phyloP scores from a whole-genome alignment of 2,329 filamentous ascomycete species.

The Colletotrichum cordylinicola region DNA sequence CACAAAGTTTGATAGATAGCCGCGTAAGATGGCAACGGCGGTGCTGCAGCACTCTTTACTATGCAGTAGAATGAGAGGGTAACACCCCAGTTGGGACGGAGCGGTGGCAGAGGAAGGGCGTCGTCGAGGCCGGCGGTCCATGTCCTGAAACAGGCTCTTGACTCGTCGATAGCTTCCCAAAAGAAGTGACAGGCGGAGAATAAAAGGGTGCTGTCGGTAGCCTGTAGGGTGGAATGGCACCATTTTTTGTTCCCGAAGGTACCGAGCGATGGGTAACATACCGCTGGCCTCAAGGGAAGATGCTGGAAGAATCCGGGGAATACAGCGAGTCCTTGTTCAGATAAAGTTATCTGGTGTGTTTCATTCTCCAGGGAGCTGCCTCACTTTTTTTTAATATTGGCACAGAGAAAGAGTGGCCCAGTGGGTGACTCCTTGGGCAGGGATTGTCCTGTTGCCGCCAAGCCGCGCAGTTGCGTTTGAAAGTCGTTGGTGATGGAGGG shows the following conservation, averaged over 20 bases:
- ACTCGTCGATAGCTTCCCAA: neutral
- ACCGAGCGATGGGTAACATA: neutral
- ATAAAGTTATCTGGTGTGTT: slow-evolving; percentile 20
- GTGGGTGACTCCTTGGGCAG: neutral
- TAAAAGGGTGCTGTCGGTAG: neutral
- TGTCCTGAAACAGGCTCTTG: slow-evolving; percentile 16
- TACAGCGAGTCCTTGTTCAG: slow-evolving; percentile 11
- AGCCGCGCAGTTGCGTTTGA: neutral
- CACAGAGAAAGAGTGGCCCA: neutral
- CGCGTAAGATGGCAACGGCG: neutral
- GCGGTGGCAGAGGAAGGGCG: neutral
- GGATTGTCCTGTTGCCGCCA: neutral
- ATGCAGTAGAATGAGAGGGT: neutral
- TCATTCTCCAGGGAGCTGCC: slow-evolving; percentile 4
- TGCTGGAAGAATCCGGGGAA: slow-evolving; percentile 13
- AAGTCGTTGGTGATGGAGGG: neutral
- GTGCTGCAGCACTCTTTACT: neutral
- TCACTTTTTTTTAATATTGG: neutral
- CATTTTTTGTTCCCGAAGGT: slow-evolving; percentile 10
- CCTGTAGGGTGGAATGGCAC: slow-evolving; percentile 2
- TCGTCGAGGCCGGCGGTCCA: neutral
- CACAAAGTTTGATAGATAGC: neutral
- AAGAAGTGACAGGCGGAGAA: neutral
- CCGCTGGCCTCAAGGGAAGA: neutral
- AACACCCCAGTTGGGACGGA: neutral